Evolutionary conservation across 139 green algal species (phyloP).

Genomic region (Raphidocelis subcapitata): DNA sequence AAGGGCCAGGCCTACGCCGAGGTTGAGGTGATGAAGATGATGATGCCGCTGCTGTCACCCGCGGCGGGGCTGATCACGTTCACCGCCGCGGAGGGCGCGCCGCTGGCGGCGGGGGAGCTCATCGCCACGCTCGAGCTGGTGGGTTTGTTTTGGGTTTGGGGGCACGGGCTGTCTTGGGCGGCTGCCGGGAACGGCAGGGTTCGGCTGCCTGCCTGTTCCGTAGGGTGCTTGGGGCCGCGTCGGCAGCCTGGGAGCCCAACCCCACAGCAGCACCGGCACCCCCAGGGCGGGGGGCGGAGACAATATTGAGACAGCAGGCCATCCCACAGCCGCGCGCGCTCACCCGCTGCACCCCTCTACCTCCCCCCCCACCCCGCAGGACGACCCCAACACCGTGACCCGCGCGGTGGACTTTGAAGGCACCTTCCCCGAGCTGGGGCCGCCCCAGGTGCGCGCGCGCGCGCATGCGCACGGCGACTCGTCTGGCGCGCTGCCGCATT

Average conservation of each 20-base stretch:
- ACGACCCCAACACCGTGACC: conserved; percentile 27
- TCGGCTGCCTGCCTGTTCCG: too few species aligned
- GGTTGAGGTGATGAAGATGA: conserved; percentile 93
- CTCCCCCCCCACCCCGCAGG: background rate
- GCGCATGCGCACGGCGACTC: too few species aligned
- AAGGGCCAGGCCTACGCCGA: conserved; percentile 79
- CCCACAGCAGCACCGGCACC: too few species aligned
- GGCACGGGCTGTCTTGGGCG: background rate
- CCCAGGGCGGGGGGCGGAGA: too few species aligned
- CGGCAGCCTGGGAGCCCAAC: too few species aligned
- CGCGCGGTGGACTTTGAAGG: conserved; percentile 49
- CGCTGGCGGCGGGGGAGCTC: conserved; percentile 73
- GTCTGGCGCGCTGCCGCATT: too few species aligned
- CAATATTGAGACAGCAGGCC: too few species aligned
- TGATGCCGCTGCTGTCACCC: conserved; percentile 82
- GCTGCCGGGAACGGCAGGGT: background rate
- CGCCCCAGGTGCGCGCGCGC: too few species aligned
- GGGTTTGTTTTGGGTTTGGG: background rate
- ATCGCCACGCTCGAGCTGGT: conserved; percentile 80
- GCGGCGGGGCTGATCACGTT: conserved; percentile 72
- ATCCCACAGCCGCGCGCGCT: too few species aligned
- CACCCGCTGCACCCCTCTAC: conserved; percentile 1
- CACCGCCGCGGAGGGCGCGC: conserved; percentile 68
- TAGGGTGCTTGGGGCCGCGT: too few species aligned
- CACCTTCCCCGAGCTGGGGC: conserved; percentile 75